Percentiles rank a stretch among this genome's conserved stretches.
Conservation (phyloP, 345 rosid species). For the Salix suchowensis region DNA sequence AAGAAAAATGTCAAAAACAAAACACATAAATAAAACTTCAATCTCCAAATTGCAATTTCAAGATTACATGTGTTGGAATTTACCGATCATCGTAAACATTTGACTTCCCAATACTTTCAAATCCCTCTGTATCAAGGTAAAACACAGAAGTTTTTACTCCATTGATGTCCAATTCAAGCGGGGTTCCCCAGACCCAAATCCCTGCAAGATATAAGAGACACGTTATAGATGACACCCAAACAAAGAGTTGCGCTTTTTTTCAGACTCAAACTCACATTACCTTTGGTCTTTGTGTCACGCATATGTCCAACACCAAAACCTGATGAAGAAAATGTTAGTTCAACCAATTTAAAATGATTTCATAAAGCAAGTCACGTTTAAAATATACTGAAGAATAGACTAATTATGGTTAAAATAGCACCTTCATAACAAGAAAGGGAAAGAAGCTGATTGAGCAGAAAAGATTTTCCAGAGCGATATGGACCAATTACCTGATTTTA, state of each 20-base stretch:
- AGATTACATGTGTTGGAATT: constrained; percentile 4
- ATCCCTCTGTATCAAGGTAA: constrained; percentile 97
- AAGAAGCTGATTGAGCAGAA: constrained; percentile 96
- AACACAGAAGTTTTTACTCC: constrained; percentile 82
- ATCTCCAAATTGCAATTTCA: constrained; percentile 4
- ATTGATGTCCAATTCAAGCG: constrained; percentile 63
- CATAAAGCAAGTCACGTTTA: constrained; percentile 1
- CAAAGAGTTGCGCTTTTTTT: constrained; percentile 1
- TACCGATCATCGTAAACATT: constrained; percentile 98
- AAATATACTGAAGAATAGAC: not conserved
- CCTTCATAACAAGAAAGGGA: constrained; percentile 98
- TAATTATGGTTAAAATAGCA: constrained; percentile 27
- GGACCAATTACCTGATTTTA: constrained; percentile 92
- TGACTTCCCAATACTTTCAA: constrained; percentile 98
- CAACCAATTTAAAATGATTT: not conserved
- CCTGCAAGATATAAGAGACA: constrained; percentile 42
- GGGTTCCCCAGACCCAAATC: constrained; percentile 99
- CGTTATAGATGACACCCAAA: constrained; percentile 6
- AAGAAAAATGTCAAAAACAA: constrained; percentile 12
- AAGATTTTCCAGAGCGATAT: constrained; percentile 97
- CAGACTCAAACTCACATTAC: constrained; percentile 29
- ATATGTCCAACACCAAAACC: constrained; percentile 99
- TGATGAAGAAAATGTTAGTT: constrained; percentile 19
- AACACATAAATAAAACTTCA: not conserved
- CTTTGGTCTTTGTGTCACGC: constrained; percentile 99